Percentiles rank a stretch among this genome's conserved stretches.
These are phyloP conservation scores for Ailanthus altissimus DNA, from an alignment of 345 rosid species.

Conservation along the genomic window DNA sequence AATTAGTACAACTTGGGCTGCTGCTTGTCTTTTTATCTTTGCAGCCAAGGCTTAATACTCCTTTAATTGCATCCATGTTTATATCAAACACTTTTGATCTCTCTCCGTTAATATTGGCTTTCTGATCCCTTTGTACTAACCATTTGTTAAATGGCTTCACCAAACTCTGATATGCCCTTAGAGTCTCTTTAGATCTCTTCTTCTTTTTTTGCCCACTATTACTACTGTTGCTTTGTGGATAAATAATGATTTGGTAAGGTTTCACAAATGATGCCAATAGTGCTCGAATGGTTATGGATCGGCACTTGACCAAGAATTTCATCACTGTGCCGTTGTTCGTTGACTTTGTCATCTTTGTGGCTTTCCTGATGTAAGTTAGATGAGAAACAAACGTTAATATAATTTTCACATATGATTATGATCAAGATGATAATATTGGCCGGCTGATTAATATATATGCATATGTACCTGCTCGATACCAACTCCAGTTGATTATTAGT, in stretches of 20 bases:
- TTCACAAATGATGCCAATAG: constrained; percentile 34
- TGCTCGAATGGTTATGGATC: constrained; percentile 25
- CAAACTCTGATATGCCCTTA: background rate
- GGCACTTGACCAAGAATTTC: constrained; percentile 38
- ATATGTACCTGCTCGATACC: background rate
- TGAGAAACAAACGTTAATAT: background rate
- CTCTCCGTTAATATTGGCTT: no score
- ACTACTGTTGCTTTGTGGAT: background rate
- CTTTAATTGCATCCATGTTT: no score
- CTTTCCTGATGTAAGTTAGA: constrained; percentile 3
- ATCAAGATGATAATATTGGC: no score
- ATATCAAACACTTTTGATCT: no score
- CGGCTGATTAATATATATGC: no score
- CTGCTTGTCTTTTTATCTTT: constrained; percentile 5
- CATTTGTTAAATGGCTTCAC: background rate
- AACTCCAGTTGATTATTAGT: background rate
- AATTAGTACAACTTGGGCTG: constrained; percentile 16
- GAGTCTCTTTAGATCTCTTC: background rate
- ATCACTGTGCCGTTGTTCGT: constrained; percentile 24
- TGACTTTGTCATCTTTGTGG: constrained; percentile 12
- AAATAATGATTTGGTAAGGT: constrained; percentile 12
- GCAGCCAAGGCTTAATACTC: background rate
- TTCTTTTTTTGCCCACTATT: background rate
- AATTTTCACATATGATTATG: no score
- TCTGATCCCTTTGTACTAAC: background rate